Percentiles rank a stretch among this genome's conserved stretches.
phyloP scores from a whole-genome alignment of 139 green algal species.

The Chlorella sp. region DNA sequence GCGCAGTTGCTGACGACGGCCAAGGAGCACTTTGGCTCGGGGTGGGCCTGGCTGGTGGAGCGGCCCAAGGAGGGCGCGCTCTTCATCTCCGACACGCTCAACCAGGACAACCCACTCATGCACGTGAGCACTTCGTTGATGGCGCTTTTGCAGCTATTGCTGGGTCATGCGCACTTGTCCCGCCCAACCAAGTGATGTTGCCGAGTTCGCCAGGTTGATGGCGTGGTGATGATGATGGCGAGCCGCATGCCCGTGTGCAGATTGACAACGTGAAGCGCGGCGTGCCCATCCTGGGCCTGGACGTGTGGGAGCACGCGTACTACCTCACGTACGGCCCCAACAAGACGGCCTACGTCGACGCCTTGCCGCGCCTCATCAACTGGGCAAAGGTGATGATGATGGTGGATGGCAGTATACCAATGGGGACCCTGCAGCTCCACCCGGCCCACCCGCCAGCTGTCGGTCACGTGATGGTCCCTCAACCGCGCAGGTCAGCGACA shows the following conservation, averaged over 20 bases:
- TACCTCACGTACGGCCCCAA: conserved; percentile 5
- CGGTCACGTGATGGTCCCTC: neutral
- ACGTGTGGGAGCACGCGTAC: conserved; percentile 9
- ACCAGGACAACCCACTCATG: conserved; percentile 4
- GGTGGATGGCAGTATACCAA: neutral
- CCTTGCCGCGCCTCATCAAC: neutral
- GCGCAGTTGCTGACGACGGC: no score
- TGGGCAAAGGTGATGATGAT: neutral
- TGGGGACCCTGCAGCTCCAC: neutral
- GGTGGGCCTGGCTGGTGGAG: neutral
- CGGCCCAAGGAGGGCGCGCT: neutral
- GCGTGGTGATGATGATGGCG: no score
- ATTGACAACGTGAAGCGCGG: neutral
- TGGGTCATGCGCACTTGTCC: no score
- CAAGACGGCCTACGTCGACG: neutral
- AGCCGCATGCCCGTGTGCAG: no score
- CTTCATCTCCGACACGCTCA: neutral
- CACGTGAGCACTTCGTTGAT: no score
- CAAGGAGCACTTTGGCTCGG: neutral
- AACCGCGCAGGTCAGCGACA: neutral
- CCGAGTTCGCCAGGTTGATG: no score
- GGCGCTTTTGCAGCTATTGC: no score
- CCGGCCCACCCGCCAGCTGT: neutral
- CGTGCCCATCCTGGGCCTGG: conserved; percentile 6
- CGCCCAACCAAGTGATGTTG: no score